A percentile compares a stretch with the other conserved stretches of the same genome.
Evolutionary conservation across 2,329 filamentous ascomycete species (phyloP).

Genomic region (Aspergillus alliaceus): DNA sequence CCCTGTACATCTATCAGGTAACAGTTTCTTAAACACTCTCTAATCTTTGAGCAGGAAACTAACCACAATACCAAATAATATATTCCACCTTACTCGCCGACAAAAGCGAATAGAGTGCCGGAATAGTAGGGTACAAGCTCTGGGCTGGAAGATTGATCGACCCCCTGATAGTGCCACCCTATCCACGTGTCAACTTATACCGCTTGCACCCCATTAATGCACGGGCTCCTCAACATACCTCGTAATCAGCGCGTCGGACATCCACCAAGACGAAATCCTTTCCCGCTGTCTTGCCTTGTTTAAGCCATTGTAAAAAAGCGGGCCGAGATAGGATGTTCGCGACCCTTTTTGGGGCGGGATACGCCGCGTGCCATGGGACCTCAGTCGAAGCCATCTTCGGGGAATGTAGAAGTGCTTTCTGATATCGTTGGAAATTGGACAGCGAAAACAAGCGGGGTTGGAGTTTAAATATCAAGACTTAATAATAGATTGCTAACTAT

Average conservation of each 20-base stretch:
- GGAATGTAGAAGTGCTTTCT: no score
- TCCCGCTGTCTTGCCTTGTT: slow-evolving; percentile 26
- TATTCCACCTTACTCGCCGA: slow-evolving; percentile 29
- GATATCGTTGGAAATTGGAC: no score
- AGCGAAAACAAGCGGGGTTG: no score
- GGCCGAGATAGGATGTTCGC: slow-evolving; percentile 30
- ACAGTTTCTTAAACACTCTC: not conserved
- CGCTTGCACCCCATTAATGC: not conserved
- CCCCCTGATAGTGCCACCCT: slow-evolving; percentile 60
- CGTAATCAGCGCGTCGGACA: slow-evolving; percentile 47
- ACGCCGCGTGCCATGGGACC: slow-evolving; percentile 46
- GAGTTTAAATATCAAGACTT: no score
- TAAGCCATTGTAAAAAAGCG: slow-evolving; percentile 40
- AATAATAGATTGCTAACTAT: no score
- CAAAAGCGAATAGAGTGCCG: slow-evolving; percentile 36
- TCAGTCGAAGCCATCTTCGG: not conserved
- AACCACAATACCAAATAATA: slow-evolving; percentile 47
- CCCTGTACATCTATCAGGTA: slow-evolving; percentile 35
- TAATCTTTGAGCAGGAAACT: slow-evolving; percentile 9
- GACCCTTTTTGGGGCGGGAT: slow-evolving; percentile 35
- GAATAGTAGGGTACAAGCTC: slow-evolving; percentile 38
- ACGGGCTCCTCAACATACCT: slow-evolving; percentile 33
- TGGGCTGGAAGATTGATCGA: slow-evolving; percentile 52
- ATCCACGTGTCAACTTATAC: not conserved
- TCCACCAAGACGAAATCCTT: slow-evolving; percentile 47